A percentile compares a stretch with the other conserved stretches of the same genome.
Conservation (phyloP, 768 basidiomycete genomes). For the Tricholoma saponaceum region DNA sequence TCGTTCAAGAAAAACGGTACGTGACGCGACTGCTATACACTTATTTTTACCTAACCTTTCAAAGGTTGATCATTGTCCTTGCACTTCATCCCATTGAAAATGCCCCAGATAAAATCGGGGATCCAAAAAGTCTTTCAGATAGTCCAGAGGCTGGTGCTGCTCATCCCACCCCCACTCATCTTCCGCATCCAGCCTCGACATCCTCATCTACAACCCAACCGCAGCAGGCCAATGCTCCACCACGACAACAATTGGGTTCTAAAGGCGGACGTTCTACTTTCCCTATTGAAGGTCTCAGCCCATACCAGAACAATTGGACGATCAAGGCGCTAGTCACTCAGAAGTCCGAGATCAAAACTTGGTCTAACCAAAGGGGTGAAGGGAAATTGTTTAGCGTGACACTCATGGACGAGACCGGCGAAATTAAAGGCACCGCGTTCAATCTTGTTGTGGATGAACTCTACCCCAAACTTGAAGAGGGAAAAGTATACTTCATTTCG, state of each 20-base stretch:
- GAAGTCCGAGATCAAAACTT: constrained; percentile 87
- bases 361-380: constrained; percentile 86
- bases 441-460: constrained; percentile 80
- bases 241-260: constrained; percentile 14
- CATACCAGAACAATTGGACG: constrained; percentile 98
- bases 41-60: constrained; percentile 1
- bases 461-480: constrained; percentile 83
- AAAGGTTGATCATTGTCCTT: constrained; percentile 81
- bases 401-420: constrained; percentile 91
- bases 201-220: constrained; percentile 17
- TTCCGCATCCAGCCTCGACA: constrained; percentile 25
- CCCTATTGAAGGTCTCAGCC: constrained; percentile 92
- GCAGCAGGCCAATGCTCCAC: constrained; percentile 11
- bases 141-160: constrained; percentile 18
- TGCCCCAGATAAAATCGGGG: constrained; percentile 70
- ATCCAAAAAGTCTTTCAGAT: constrained; percentile 33
- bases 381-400: constrained; percentile 93
- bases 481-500: constrained; percentile 89
- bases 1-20: constrained; percentile 81
- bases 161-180: constrained; percentile 18
- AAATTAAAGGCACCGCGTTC: constrained; percentile 90
- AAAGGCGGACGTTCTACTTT: constrained; percentile 37
- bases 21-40: constrained; percentile 19
- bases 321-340: constrained; percentile 92
- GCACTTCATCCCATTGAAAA: constrained; percentile 53